Base-by-base conservation (phyloP, 768 basidiomycete genomes). In the Coprinopsis marcescibilis region DNA sequence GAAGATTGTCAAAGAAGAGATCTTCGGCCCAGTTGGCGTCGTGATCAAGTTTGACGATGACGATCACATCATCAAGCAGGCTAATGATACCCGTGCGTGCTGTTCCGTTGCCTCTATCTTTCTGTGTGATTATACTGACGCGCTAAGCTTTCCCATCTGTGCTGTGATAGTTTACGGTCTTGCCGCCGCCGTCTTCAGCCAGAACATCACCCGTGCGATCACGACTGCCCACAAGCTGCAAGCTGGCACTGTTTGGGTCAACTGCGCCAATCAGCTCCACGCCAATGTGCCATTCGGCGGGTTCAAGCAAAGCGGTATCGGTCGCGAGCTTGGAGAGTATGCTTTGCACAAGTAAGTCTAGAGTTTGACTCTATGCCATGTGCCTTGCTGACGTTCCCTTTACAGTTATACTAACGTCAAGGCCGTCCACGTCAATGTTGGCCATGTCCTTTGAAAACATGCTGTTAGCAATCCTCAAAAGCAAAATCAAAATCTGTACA, bases 101-200 rank as follows among this genome's bases (percentile, higher is more conserved):
- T 46, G 3, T 27, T 51, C 46, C 47, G 21, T 15, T 20, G 23
- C 24, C 14, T 38, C 42, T 4, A 14, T 29, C 17, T 24, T 33
- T 52, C n/a, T n/a, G n/a, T n/a, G n/a, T n/a, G n/a, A n/a, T n/a
- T n/a, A n/a, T n/a, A n/a, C n/a, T n/a, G n/a, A n/a, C n/a, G n/a
- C n/a, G n/a, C n/a, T n/a, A n/a, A n/a, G n/a, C n/a, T n/a, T n/a
- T n/a, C n/a, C n/a, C 1, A 51, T 20, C 25, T 13, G 13, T 30
- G 12, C 29, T 29, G 17, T 30, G 13, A 24, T 23, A 8, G 57
- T 72, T 19, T 95, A 93, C 63, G 94, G 94, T 48, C 78, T 96
- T 36, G 91, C 90, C 12, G 82, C 87, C 2, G 85, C 86, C 6
- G 81, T 98, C 44, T 96, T 93, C 73, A 82, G 86, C 27, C 72